Evolutionary conservation across 164 flowering plant genomes (phyloP), one percentile per base, ranked within the genome.

Genomic region (Santalum album): DNA sequence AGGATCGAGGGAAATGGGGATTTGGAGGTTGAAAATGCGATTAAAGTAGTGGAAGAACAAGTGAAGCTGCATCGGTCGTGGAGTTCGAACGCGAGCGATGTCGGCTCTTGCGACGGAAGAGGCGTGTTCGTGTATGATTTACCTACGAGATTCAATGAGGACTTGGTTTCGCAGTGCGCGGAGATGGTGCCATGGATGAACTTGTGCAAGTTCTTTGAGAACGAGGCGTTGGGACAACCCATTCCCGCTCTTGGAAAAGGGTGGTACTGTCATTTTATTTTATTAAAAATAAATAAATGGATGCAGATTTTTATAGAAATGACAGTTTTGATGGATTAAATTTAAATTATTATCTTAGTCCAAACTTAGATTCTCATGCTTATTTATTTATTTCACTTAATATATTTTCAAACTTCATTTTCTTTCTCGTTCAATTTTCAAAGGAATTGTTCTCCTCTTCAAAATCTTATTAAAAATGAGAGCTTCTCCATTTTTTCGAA

Each of bases 111-210:
- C 21, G 63, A 72, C 0, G 85, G 84, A 16, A 65, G 71, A 56
- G 84, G 89, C 10, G 61, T 84, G 0, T 90, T 64, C 50, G 90
- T 90, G 18, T 83, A 90, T 24, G 85, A 86, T 46, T 43, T 90
- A 60, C 95, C 95, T 0, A 18, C 82, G 6, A 86, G 79, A 53
- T 89, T 86, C 78, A 89, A 89, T 57, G 70, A 71, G 42, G 90
- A 84, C 32, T 18, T 86, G 69, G 15, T 79, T 12, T 65, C 49
- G 11, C 79, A 73, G 38, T 90, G 97, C 46, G 38, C 23, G 12
- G 78, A 76, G 16, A 74, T 86, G 80, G 47, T 78, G 16, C 77
- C 81, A 9, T 77, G 85, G 88, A 45, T 27, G 35, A 51, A 80
- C 25, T 62, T 86, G 51, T 89, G 96, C 54, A 54, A 65, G 14